Percentiles rank a stretch among this genome's conserved stretches.
Evolutionary conservation across 768 basidiomycete genomes (phyloP).

Genomic region (Pleurotus ostreatus): DNA sequence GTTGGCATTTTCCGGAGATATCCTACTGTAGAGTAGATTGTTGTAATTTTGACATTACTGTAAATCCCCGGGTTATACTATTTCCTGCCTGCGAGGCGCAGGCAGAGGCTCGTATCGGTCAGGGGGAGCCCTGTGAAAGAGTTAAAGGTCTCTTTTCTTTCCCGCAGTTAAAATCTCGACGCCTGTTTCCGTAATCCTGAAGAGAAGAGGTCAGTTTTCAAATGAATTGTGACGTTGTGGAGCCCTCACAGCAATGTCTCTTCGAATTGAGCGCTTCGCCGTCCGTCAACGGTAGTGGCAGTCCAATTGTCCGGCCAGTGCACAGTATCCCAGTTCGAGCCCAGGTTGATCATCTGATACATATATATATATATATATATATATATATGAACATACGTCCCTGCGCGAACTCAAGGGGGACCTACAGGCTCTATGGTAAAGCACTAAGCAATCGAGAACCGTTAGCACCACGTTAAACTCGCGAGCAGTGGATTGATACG

Average conservation of each 20-base stretch:
- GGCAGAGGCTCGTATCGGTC: too few species aligned
- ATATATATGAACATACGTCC: slow-evolving; percentile 5
- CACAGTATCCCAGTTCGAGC: slow-evolving; percentile 66
- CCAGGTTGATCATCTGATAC: slow-evolving; percentile 86
- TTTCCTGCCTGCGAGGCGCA: too few species aligned
- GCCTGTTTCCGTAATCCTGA: slow-evolving; percentile 87
- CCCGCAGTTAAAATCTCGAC: slow-evolving; percentile 81
- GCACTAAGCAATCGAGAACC: slow-evolving; percentile 26
- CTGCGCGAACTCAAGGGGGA: slow-evolving; percentile 1
- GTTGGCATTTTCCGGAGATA: not conserved
- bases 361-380: slow-evolving; percentile 2
- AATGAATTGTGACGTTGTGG: not conserved
- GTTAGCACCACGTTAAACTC: not conserved
- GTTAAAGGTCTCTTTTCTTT: slow-evolving; percentile 3
- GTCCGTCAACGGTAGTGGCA: slow-evolving; percentile 88
- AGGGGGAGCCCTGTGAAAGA: not conserved
- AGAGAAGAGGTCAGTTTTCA: slow-evolving; percentile 1
- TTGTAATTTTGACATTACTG: too few species aligned
- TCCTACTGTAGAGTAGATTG: too few species aligned
- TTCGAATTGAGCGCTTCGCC: slow-evolving; percentile 93
- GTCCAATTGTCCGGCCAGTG: slow-evolving; percentile 98
- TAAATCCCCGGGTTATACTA: too few species aligned
- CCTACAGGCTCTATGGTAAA: slow-evolving; percentile 81
- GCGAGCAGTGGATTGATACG: slow-evolving; percentile 16
- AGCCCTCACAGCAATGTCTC: slow-evolving; percentile 84